Conservation (phyloP, 2,329 filamentous ascomycete species). For the Epichloe sibirici region DNA sequence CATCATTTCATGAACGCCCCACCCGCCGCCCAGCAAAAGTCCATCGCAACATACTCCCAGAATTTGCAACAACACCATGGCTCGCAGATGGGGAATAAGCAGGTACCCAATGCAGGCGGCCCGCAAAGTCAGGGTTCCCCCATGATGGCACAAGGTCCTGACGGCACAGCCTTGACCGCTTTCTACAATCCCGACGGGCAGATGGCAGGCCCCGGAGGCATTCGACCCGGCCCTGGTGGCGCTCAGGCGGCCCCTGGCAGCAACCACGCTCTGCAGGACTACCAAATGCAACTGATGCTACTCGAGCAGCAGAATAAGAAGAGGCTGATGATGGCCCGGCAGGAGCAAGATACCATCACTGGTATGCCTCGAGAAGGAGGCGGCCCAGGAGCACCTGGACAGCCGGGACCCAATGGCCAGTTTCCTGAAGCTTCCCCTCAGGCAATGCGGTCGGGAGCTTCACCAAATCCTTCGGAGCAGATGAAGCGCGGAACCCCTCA, state of each 20-base stretch:
- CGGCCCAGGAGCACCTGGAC: conserved; percentile 35
- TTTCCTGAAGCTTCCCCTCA: conserved; percentile 63
- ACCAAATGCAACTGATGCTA: conserved; percentile 82
- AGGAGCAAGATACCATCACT: conserved; percentile 56
- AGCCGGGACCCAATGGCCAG: conserved; percentile 48
- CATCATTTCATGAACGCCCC: conserved; percentile 44
- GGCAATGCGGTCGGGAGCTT: conserved; percentile 55
- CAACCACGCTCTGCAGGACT: conserved; percentile 75
- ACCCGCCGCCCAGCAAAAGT: conserved; percentile 61
- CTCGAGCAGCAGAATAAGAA: conserved; percentile 84
- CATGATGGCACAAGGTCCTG: conserved; percentile 65
- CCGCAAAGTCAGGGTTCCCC: conserved; percentile 70
- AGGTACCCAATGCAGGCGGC: conserved; percentile 58
- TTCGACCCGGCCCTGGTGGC: conserved; percentile 42
- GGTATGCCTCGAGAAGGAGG: conserved; percentile 38
- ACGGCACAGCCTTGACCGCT: conserved; percentile 42
- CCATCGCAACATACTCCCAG: conserved; percentile 77
- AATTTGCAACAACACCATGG: conserved; percentile 75
- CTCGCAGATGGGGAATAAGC: conserved; percentile 68
- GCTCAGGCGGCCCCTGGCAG: conserved; percentile 39
- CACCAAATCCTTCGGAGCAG: conserved; percentile 65
- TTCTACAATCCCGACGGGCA: conserved; percentile 53
- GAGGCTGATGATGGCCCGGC: conserved; percentile 69
- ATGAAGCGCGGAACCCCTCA: conserved; percentile 70
- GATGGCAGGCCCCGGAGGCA: conserved; percentile 43